These are phyloP conservation scores for Croton laevigatus DNA, from an alignment of 441 rosid species.

Conservation along the genomic window DNA sequence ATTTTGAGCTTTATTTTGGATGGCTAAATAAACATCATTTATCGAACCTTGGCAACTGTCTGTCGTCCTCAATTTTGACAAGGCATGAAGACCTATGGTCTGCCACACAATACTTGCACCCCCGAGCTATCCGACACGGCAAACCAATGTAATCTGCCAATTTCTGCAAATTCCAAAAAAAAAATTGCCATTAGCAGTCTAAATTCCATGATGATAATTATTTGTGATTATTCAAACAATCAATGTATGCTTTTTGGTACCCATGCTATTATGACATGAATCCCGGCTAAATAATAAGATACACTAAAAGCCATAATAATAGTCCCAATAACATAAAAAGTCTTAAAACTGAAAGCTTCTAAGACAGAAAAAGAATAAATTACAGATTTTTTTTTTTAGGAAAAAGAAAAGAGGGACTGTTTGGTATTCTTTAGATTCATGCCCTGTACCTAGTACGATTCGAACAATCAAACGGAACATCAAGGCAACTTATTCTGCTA, in stretches of 20 bases:
- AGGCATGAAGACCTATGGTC: conserved; percentile 92
- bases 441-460: no score
- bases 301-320: neutral
- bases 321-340: neutral
- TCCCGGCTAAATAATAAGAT: neutral
- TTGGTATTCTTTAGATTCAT: neutral
- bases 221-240: neutral
- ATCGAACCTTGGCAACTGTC: conserved; percentile 54
- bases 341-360: neutral
- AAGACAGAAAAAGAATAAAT: neutral
- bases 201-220: neutral
- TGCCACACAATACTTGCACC: conserved; percentile 81
- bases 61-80: conserved; percentile 81
- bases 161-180: conserved; percentile 52
- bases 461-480: neutral
- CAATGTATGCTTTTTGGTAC: conserved; percentile 5
- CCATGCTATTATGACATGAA: neutral
- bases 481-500: neutral
- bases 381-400: no score
- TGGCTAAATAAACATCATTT: neutral
- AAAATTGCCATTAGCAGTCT: conserved; percentile 14
- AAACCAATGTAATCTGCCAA: conserved; percentile 91
- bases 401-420: no score
- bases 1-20: neutral
- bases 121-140: conserved; percentile 96